Evolutionary conservation across 2,329 filamentous ascomycete species (phyloP).

Genomic region (Onygena corvina): DNA sequence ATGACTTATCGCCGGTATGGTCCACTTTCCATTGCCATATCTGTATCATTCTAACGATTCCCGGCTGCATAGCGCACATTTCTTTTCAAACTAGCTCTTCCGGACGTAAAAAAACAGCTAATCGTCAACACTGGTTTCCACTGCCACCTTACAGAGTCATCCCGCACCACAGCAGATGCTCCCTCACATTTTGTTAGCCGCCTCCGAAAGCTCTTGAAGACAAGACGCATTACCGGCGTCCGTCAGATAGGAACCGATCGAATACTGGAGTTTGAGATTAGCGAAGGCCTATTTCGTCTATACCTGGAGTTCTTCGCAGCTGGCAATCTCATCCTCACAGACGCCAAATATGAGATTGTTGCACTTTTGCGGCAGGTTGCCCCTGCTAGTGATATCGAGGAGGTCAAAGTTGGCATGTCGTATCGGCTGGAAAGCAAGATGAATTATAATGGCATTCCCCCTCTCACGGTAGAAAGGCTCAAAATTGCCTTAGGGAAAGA

Average conservation of each 20-base stretch:
- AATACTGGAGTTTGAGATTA: conserved; percentile 84
- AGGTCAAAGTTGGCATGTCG: conserved; percentile 60
- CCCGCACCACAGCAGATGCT: conserved; percentile 68
- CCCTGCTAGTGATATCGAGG: conserved; percentile 72
- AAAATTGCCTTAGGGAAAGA: conserved; percentile 52
- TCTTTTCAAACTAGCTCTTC: conserved; percentile 86
- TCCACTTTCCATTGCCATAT: background rate
- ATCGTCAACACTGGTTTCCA: conserved; percentile 92
- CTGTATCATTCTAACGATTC: background rate
- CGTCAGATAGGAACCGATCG: conserved; percentile 84
- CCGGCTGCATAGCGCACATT: conserved; percentile 57
- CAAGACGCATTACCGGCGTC: conserved; percentile 67
- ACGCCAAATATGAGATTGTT: conserved; percentile 69
- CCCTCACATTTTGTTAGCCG: conserved; percentile 77
- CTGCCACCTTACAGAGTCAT: conserved; percentile 84
- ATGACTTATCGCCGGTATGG: conserved; percentile 72
- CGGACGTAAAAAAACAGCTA: conserved; percentile 76
- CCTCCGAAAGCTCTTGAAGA: conserved; percentile 78
- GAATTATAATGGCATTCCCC: conserved; percentile 65
- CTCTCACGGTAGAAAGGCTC: conserved; percentile 61
- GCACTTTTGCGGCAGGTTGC: conserved; percentile 67
- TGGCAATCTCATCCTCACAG: conserved; percentile 88
- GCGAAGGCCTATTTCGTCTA: conserved; percentile 74
- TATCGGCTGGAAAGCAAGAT: conserved; percentile 75
- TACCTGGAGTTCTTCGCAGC: conserved; percentile 95